Evolutionary conservation across 139 green algal genomes (phyloP).

Genomic region (Chlorella sp.): DNA sequence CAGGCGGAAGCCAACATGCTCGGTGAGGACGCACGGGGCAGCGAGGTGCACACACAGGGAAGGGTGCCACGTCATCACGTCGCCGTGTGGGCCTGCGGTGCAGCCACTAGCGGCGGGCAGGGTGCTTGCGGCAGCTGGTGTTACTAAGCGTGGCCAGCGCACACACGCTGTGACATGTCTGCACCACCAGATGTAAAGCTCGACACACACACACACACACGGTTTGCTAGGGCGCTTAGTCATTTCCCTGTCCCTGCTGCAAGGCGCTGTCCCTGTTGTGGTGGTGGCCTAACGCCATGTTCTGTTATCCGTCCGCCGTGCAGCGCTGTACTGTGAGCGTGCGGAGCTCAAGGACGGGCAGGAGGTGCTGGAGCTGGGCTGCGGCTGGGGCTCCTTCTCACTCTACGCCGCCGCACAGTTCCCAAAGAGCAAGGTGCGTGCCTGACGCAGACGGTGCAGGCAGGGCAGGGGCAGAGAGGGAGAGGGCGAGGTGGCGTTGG

Average conservation of each 20-base stretch:
- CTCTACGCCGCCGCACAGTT: background rate
- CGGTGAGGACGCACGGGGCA: no score
- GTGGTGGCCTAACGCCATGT: no score
- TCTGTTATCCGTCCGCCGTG: background rate
- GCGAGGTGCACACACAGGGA: no score
- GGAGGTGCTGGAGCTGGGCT: slow-evolving; percentile 90
- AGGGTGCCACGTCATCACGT: background rate
- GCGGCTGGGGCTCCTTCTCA: slow-evolving; percentile 55
- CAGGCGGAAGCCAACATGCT: slow-evolving; percentile 93
- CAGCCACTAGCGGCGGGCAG: no score
- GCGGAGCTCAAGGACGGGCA: slow-evolving; percentile 74
- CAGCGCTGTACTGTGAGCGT: slow-evolving; percentile 73
- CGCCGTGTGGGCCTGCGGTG: background rate
- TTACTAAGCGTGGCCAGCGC: no score
- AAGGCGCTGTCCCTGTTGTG: background rate
- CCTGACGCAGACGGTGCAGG: slow-evolving; percentile 76
- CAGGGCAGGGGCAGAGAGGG: no score
- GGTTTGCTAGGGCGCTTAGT: no score
- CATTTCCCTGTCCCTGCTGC: background rate
- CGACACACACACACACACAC: no score
- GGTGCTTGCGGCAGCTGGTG: no score
- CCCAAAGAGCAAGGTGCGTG: slow-evolving; percentile 70
- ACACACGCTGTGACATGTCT: no score
- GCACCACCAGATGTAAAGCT: no score
- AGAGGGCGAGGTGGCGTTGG: no score